Evolutionary conservation across 176 grass and related monocot genomes (phyloP).

Genomic region (Poa annua): DNA sequence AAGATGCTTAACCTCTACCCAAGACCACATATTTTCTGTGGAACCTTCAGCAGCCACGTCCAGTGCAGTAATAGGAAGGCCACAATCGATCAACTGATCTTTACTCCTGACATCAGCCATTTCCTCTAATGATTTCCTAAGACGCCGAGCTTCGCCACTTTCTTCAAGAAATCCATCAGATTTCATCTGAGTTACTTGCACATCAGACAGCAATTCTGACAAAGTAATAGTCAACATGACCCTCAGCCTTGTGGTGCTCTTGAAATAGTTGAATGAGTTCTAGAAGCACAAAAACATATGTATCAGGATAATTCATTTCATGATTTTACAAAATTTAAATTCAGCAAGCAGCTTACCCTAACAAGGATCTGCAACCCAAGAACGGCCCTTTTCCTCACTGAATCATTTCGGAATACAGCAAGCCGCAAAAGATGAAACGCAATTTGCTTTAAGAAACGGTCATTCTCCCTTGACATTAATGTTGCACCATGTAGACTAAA

Average conservation of each 20-base stretch:
- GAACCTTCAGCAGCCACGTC: constrained; percentile 74
- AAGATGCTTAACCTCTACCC: constrained; percentile 90
- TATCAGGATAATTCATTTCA: constrained; percentile 49
- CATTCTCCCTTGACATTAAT: constrained; percentile 98
- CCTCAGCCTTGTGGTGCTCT: constrained; percentile 86
- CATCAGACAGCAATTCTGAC: constrained; percentile 93
- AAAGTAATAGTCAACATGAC: constrained; percentile 99
- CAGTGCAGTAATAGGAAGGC: constrained; percentile 70
- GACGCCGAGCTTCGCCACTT: constrained; percentile 85
- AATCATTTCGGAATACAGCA: constrained; percentile 94
- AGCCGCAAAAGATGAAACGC: constrained; percentile 95
- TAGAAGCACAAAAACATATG: constrained; percentile 52
- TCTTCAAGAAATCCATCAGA: constrained; percentile 94
- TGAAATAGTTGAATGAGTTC: constrained; percentile 94
- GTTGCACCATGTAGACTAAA: constrained; percentile 87
- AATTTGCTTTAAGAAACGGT: constrained; percentile 98
- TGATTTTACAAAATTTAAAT: constrained; percentile 38
- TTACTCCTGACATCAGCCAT: constrained; percentile 78
- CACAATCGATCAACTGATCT: constrained; percentile 73
- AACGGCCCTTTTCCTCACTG: constrained; percentile 83
- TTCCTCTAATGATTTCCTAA: constrained; percentile 91
- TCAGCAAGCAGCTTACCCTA: constrained; percentile 67
- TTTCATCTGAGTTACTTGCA: constrained; percentile 98
- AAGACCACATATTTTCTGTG: constrained; percentile 80
- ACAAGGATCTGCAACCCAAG: constrained; percentile 92